phyloP scores from a whole-genome alignment of 208 protist species.

The Entamoeba histolytica region DNA sequence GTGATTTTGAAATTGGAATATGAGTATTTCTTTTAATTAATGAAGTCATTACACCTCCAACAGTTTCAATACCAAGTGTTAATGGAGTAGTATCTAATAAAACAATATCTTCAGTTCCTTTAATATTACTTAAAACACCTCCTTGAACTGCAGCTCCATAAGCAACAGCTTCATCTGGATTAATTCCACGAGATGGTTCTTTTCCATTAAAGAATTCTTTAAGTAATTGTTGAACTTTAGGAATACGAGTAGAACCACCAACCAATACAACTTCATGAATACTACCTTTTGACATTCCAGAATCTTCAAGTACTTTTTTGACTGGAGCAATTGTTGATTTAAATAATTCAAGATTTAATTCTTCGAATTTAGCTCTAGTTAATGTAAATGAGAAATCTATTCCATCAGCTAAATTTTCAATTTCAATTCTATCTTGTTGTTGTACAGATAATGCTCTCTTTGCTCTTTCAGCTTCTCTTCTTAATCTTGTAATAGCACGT shows the following conservation, averaged over 20 bases:
- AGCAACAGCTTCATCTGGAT: constrained; percentile 90
- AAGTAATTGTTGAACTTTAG: constrained; percentile 80
- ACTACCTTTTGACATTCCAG: constrained; percentile 65
- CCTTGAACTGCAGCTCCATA: constrained; percentile 88
- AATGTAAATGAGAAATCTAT: constrained; percentile 74
- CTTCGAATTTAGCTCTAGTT: constrained; percentile 84
- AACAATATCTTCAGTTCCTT: constrained; percentile 68
- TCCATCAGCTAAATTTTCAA: constrained; percentile 77
- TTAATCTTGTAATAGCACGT: background rate
- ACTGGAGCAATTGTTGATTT: constrained; percentile 70
- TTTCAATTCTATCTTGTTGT: constrained; percentile 60
- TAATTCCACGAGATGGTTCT: constrained; percentile 72
- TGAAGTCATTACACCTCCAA: constrained; percentile 73
- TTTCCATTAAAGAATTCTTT: constrained; percentile 81
- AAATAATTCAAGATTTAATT: constrained; percentile 84
- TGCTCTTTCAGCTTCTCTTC: constrained; percentile 54
- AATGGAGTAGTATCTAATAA: constrained; percentile 90
- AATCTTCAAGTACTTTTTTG: constrained; percentile 64
- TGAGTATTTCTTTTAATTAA: constrained; percentile 23
- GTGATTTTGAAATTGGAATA: constrained; percentile 25
- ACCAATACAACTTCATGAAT: constrained; percentile 86
- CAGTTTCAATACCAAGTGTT: constrained; percentile 85
- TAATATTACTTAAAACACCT: constrained; percentile 55
- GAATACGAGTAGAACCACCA: constrained; percentile 78
- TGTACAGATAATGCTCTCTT: constrained; percentile 78